These are phyloP conservation scores for Aurantiochytrium sp. DNA, from an alignment of 108 stramenopile species.

Conservation along the genomic window DNA sequence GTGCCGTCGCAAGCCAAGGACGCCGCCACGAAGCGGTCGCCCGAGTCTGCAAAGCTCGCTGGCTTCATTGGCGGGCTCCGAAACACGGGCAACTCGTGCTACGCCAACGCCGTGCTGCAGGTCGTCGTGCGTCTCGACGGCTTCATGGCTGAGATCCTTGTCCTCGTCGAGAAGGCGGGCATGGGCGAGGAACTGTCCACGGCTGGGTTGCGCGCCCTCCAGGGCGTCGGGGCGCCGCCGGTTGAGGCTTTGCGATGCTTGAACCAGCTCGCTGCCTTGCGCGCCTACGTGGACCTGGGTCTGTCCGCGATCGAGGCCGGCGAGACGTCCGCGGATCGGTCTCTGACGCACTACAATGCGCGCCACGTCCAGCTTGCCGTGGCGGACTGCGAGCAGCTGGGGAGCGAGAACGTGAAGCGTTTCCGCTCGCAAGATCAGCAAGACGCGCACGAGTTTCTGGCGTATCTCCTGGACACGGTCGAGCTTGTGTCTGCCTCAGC, in stretches of 20 bases:
- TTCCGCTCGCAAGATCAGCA: neutral
- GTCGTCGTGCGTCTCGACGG: neutral
- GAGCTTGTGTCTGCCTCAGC: neutral
- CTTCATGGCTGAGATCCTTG: neutral
- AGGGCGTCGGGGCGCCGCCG: neutral
- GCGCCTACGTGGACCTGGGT: neutral
- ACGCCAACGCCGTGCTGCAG: neutral
- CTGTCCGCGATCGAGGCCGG: neutral
- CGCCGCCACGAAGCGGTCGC: neutral
- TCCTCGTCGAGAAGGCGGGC: neutral
- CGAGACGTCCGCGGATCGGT: neutral
- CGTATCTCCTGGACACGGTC: neutral
- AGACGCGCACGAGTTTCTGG: constrained; percentile 8
- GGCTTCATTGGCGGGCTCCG: neutral
- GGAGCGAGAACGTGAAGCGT: neutral
- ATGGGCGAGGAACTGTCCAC: too few relatives aligned
- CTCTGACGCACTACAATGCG: neutral
- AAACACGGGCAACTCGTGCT: neutral
- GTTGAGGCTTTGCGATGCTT: neutral
- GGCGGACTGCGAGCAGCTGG: neutral
- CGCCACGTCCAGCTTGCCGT: neutral
- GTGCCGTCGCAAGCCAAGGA: neutral
- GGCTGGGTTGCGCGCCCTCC: too few relatives aligned
- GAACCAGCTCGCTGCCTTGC: neutral
- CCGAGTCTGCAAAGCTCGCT: neutral